Evolutionary conservation across 257 asterid species (phyloP), one percentile per base, ranked within the genome.

Genomic region (Eucommia ulmoides): DNA sequence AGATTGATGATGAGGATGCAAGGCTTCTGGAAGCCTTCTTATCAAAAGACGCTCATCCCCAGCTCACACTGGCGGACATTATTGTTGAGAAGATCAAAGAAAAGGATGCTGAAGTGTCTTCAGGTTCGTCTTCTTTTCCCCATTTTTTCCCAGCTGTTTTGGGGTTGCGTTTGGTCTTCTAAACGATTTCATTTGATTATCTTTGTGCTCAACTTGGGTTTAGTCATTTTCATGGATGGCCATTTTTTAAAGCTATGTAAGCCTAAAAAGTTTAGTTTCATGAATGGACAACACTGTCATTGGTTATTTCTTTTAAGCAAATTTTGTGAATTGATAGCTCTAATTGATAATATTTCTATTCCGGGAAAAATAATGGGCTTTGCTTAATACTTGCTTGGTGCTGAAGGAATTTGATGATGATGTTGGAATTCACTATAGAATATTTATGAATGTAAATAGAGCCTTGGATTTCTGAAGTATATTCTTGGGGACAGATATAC

Each of bases 21-120:
- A 74, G 66, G 74, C 74, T 83, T 51, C 59, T 83, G 57, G 93
- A 81, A 56, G 73, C 87, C 41, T 91, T 91, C 50, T 45, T 83
- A 50, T 81, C 89, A 1, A 77, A 70, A 49, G 87, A 77, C 17
- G 63, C 69, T 49, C 64, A 60, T 20, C 91, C 85, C 18, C 91
- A 85, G 48, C 81, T 68, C 41, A 89, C 94, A 20, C 70, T 89
- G 73, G 96, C 94, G 18, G 94, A 91, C 35, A 62, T 86, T 29
- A 81, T 89, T 16, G 67, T 79, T 51, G 75, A 79, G 66, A 80
- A 71, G 73, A 70, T 81, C 56, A 83, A 80, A 60, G 78, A 82
- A 68, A 75, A 75, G 47, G 86, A 80, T 72, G 82, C 84, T 38
- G 82, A 76, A 60, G 79, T 83, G 72, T 75, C 12, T 26, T 12